Evolutionary conservation across 2,329 filamentous ascomycete genomes (phyloP).

Genomic region (Hypocrella siamensis): DNA sequence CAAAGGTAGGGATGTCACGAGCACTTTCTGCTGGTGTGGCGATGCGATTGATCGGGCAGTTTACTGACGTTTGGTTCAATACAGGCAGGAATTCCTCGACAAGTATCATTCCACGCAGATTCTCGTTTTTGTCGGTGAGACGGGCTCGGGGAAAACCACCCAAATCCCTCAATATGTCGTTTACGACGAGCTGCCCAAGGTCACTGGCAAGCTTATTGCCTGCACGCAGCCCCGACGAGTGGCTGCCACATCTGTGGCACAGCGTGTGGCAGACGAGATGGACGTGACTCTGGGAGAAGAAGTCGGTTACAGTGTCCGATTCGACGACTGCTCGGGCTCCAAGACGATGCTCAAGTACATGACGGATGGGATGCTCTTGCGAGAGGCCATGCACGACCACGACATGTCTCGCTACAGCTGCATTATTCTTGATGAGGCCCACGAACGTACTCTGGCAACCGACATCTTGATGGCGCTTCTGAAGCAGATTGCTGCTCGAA

Average conservation of each 20-base stretch:
- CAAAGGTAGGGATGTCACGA: constrained; percentile 47
- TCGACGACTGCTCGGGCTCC: constrained; percentile 81
- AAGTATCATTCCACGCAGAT: constrained; percentile 92
- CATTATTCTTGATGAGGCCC: constrained; percentile 96
- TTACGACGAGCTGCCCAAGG: constrained; percentile 86
- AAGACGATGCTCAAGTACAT: constrained; percentile 97
- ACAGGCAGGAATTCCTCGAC: constrained; percentile 76
- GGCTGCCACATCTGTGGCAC: constrained; percentile 94
- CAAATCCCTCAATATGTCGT: constrained; percentile 98
- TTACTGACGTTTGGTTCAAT: neutral
- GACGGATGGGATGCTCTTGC: constrained; percentile 96
- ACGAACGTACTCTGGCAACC: constrained; percentile 92
- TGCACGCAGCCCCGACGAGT: constrained; percentile 97
- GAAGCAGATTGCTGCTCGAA: constrained; percentile 71
- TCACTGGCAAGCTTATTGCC: constrained; percentile 75
- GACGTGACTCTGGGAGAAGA: constrained; percentile 86
- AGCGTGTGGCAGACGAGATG: constrained; percentile 95
- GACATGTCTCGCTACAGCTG: constrained; percentile 85
- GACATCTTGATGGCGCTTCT: constrained; percentile 95
- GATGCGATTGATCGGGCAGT: neutral
- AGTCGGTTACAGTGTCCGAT: constrained; percentile 97
- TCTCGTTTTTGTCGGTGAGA: constrained; percentile 96
- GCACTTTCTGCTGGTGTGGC: neutral
- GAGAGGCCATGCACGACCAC: constrained; percentile 94
- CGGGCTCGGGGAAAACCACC: constrained; percentile 96